Evolutionary conservation across 108 stramenopile genomes (phyloP).

Genomic region (Cyclotella kingstonii): DNA sequence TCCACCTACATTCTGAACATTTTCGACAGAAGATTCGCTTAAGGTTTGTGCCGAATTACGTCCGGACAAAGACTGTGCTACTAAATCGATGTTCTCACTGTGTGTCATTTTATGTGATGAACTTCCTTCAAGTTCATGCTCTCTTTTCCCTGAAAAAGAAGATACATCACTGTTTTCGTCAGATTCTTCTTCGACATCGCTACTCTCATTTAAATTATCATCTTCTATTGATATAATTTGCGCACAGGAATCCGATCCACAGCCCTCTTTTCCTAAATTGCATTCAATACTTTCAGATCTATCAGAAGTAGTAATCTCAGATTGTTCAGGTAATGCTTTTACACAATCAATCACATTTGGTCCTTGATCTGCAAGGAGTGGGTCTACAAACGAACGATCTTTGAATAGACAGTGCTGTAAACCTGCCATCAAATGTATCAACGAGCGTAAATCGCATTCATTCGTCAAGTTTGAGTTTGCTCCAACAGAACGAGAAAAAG

Average conservation of each 20-base stretch:
- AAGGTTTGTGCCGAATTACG: no score
- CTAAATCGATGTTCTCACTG: neutral
- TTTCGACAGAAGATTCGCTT: no score
- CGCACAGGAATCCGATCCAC: constrained; percentile 28
- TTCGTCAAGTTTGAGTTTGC: constrained; percentile 2
- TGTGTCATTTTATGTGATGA: neutral
- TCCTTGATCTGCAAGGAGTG: constrained; percentile 33
- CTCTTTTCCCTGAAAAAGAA: constrained; percentile 32
- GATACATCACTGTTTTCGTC: constrained; percentile 35
- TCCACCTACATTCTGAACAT: neutral
- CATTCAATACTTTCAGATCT: neutral
- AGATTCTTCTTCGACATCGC: constrained; percentile 24
- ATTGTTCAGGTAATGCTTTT: neutral
- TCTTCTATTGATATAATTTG: constrained; percentile 19
- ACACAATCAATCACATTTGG: neutral
- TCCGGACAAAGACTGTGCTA: neutral
- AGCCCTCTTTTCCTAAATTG: neutral
- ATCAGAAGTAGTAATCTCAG: neutral
- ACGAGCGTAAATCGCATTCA: constrained; percentile 20
- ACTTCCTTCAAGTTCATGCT: constrained; percentile 10
- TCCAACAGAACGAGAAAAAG: constrained; percentile 28
- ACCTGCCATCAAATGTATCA: constrained; percentile 33
- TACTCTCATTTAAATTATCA: constrained; percentile 29
- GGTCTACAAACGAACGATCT: constrained; percentile 74
- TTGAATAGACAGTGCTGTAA: constrained; percentile 61